phyloP scores from a whole-genome alignment of 2,329 filamentous ascomycete species.

The Fusarium brevicatenulatum region DNA sequence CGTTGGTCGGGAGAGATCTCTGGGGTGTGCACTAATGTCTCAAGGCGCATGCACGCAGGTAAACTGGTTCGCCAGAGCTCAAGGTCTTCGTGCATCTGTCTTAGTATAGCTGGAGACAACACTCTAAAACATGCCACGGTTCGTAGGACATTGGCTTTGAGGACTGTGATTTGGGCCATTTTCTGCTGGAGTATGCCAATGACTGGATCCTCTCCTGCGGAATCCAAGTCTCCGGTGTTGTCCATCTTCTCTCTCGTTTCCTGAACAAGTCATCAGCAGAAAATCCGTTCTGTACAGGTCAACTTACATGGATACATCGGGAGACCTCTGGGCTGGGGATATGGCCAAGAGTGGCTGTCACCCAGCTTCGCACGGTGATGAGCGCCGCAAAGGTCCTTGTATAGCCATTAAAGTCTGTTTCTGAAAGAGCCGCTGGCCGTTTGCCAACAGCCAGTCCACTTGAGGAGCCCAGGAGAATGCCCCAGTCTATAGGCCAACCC shows the following conservation, averaged over 20 bases:
- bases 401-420: rapidly evolving
- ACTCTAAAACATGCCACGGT: background rate
- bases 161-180: background rate
- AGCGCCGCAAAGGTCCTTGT: background rate
- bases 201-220: background rate
- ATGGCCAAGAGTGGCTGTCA: background rate
- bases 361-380: background rate
- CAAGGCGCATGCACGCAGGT: background rate
- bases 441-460: rapidly evolving
- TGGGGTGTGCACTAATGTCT: rapidly evolving
- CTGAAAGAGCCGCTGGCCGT: rapidly evolving
- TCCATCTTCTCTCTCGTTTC: background rate
- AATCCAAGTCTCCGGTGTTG: background rate
- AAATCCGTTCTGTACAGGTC: no score
- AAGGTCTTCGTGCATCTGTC: background rate
- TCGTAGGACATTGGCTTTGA: background rate
- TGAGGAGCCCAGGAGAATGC: background rate
- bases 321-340: background rate
- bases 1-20: background rate
- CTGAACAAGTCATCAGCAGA: rapidly evolving
- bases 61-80: background rate
- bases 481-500: background rate
- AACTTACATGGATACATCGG: background rate
- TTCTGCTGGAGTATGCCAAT: background rate
- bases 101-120: rapidly evolving